phyloP scores from a whole-genome alignment of 2,329 filamentous ascomycete species.

The Lachnellula hyalina region DNA sequence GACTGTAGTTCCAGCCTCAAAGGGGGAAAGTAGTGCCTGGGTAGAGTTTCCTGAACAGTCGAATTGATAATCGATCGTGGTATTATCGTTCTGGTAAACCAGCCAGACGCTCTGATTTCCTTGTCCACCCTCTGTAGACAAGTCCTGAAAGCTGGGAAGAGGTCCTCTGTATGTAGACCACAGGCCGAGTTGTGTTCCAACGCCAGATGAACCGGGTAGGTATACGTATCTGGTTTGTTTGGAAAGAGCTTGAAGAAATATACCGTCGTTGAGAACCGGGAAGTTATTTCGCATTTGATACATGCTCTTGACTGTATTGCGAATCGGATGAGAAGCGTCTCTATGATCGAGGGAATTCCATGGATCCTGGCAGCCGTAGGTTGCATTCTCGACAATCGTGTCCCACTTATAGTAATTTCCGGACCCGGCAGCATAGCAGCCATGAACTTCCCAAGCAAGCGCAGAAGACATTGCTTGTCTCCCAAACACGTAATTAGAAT shows the following conservation, averaged over 20 bases:
- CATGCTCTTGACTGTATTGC: slow-evolving; percentile 56
- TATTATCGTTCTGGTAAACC: slow-evolving; percentile 42
- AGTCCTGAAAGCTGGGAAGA: no score
- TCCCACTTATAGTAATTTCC: slow-evolving; percentile 46
- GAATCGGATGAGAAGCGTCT: slow-evolving; percentile 54
- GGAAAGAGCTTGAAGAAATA: slow-evolving; percentile 49
- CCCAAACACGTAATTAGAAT: slow-evolving; percentile 59
- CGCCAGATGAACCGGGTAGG: slow-evolving; percentile 43
- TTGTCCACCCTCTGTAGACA: slow-evolving; percentile 26
- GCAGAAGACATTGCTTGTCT: slow-evolving; percentile 57
- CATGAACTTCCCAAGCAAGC: slow-evolving; percentile 58
- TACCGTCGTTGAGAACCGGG: slow-evolving; percentile 53
- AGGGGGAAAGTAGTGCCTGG: slow-evolving; percentile 47
- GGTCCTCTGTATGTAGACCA: slow-evolving; percentile 52
- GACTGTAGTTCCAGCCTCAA: slow-evolving; percentile 45
- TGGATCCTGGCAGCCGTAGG: slow-evolving; percentile 52
- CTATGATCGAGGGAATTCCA: slow-evolving; percentile 47
- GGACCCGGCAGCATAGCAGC: slow-evolving; percentile 53
- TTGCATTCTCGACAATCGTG: slow-evolving; percentile 50
- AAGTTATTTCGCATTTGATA: slow-evolving; percentile 52
- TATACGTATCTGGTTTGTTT: slow-evolving; percentile 48
- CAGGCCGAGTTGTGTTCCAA: slow-evolving; percentile 44
- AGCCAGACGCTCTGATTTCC: slow-evolving; percentile 39
- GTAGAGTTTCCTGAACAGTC: slow-evolving; percentile 42
- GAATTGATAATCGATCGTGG: slow-evolving; percentile 44